phyloP scores from a whole-genome alignment of 2,329 filamentous ascomycete species.

The Aspergillus sp. region DNA sequence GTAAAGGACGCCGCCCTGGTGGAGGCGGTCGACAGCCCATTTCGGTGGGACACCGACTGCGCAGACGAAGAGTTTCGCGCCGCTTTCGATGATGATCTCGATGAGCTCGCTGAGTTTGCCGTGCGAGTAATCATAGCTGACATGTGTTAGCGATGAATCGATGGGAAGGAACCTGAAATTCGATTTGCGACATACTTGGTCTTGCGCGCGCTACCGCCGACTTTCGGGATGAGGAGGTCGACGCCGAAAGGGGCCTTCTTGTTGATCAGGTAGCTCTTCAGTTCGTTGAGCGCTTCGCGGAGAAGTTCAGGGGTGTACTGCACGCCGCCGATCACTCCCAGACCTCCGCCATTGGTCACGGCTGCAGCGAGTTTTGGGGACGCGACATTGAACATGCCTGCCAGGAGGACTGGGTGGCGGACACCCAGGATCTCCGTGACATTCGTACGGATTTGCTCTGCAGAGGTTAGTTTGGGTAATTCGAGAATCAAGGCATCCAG shows the following conservation, averaged over 20 bases:
- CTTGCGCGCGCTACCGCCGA: constrained; percentile 91
- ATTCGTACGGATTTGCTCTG: constrained; percentile 87
- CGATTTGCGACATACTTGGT: constrained; percentile 68
- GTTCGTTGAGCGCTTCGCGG: constrained; percentile 88
- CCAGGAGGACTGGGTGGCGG: constrained; percentile 92
- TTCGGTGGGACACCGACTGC: constrained; percentile 93
- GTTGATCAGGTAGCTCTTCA: constrained; percentile 63
- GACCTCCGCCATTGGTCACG: constrained; percentile 93
- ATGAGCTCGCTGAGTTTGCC: constrained; percentile 91
- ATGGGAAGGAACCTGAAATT: constrained; percentile 2
- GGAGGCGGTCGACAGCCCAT: constrained; percentile 84
- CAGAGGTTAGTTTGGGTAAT: constrained; percentile 23
- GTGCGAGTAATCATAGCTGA: constrained; percentile 98
- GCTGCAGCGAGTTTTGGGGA: constrained; percentile 95
- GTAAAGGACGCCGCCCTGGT: constrained; percentile 85
- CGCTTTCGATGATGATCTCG: constrained; percentile 89
- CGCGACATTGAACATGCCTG: constrained; percentile 98
- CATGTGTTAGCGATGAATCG: constrained; percentile 10
- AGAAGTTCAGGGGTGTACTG: constrained; percentile 97
- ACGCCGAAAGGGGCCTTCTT: constrained; percentile 30
- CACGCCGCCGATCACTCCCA: constrained; percentile 92
- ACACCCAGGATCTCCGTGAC: constrained; percentile 97
- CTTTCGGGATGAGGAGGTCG: constrained; percentile 81
- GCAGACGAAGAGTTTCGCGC: constrained; percentile 91
- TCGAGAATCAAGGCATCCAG: background rate